Evolutionary conservation across 1,139 yeast species (phyloP), one percentile per base, ranked within the genome.

Genomic region (Pichia sp.): DNA sequence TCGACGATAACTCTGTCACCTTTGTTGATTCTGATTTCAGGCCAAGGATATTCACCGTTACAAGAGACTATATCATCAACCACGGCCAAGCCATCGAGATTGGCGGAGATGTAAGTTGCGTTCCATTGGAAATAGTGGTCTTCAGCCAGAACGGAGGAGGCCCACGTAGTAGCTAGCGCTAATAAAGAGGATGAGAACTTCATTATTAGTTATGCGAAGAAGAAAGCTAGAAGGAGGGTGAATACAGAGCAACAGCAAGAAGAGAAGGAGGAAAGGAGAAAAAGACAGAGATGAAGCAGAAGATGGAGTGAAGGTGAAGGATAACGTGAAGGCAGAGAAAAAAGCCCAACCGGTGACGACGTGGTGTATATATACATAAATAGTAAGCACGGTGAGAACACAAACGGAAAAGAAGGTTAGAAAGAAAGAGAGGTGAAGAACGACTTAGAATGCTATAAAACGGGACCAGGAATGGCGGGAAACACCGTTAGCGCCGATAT

Each of bases 11-110:
- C 75, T n/a, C 85, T 73, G 71, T 91, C 98, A 60, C 95, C 91
- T 64, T 79, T 81, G 57, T 76, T 75, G 53, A 87, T 87, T 45
- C 80, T 73, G 56, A 91, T 72, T 19, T 77, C 77, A 5, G 98
- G 98, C 74, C 90, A 77, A 41, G 98, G 98, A 83, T 88, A 90
- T 57, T 80, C 73, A 56, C 83, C 84, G 65, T 90, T 90, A 71
- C 91, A 83, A 4, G 95, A 88, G 57, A 90, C 80, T 53, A 89
- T 86, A 29, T 75, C 75, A 57, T 95, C 75, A 34, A 50, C 55
- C 48, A 79, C 83, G 42, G 67, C 66, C 41, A 72, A 66, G 30
- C 96, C 96, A 67, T 91, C 97, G 1, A 91, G 90, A 67, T 87
- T 84, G 31, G 81, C 83, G 18, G 66, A 66, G 44, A 80, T 83